These are phyloP conservation scores for Amanita subjunquillea DNA, from an alignment of 768 basidiomycete genomes.

Conservation along the genomic window DNA sequence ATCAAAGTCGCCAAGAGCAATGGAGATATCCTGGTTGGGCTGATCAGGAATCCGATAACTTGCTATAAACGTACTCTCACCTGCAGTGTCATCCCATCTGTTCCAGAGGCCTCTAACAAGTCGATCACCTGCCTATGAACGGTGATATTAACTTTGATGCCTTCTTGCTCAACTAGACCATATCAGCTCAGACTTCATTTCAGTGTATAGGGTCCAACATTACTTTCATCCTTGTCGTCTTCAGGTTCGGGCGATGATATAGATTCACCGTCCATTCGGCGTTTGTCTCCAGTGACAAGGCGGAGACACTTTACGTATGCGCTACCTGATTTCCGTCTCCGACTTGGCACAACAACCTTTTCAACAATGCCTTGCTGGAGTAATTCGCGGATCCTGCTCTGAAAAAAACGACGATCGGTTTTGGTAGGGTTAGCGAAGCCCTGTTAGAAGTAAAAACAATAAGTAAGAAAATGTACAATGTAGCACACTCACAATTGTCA, in stretches of 20 bases:
- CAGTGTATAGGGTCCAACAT: neutral
- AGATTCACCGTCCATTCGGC: neutral
- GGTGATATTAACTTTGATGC: slow-evolving; percentile 51
- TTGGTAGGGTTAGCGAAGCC: slow-evolving; percentile 69
- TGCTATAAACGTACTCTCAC: slow-evolving; percentile 24
- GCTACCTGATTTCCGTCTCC: slow-evolving; percentile 34
- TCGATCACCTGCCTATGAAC: slow-evolving; percentile 77
- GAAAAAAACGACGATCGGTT: slow-evolving; percentile 76
- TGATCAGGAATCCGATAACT: neutral
- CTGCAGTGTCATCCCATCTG: slow-evolving; percentile 61
- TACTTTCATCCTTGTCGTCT: slow-evolving; percentile 22
- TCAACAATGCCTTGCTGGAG: slow-evolving; percentile 68
- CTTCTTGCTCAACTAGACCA: slow-evolving; percentile 15
- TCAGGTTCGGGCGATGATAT: slow-evolving; percentile 20
- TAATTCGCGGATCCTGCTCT: slow-evolving; percentile 62
- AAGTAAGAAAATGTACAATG: neutral
- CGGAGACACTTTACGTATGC: slow-evolving; percentile 58
- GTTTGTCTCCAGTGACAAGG: slow-evolving; percentile 34
- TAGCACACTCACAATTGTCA: slow-evolving; percentile 50
- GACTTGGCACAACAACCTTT: slow-evolving; percentile 58
- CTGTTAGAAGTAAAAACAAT: slow-evolving; percentile 23
- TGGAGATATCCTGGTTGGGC: slow-evolving; percentile 46
- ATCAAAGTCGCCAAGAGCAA: slow-evolving; percentile 59
- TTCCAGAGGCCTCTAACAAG: slow-evolving; percentile 57
- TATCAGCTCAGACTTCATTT: neutral